Evolutionary conservation across 805 yeast species (phyloP).

Genomic region (Jamesozyma rosinii): DNA sequence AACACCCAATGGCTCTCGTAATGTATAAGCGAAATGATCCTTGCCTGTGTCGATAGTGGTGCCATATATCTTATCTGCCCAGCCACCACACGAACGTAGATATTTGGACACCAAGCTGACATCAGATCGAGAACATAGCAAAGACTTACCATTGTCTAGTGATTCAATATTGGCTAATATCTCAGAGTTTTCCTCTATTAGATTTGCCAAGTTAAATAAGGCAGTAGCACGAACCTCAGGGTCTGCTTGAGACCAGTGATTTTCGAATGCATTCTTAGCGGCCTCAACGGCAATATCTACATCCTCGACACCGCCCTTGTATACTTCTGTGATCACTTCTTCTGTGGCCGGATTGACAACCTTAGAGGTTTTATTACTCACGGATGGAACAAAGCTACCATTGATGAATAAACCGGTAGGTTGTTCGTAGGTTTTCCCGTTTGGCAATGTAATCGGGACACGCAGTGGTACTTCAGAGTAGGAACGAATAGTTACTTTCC

Average conservation of each 20-base stretch:
- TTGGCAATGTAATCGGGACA: slow-evolving; percentile 54
- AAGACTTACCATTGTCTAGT: slow-evolving; percentile 82
- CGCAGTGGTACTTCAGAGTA: slow-evolving; percentile 35
- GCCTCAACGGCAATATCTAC: slow-evolving; percentile 80
- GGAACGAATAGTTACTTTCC: slow-evolving; percentile 15
- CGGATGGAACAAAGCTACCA: slow-evolving; percentile 61
- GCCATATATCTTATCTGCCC: slow-evolving; percentile 82
- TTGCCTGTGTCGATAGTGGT: slow-evolving; percentile 64
- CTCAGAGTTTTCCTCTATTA: slow-evolving; percentile 64
- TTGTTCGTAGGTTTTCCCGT: slow-evolving; percentile 64
- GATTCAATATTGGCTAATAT: slow-evolving; percentile 73
- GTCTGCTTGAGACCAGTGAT: slow-evolving; percentile 65
- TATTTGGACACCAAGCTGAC: slow-evolving; percentile 59
- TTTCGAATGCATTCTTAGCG: slow-evolving; percentile 67
- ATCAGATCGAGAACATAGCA: slow-evolving; percentile 63
- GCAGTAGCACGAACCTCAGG: slow-evolving; percentile 59
- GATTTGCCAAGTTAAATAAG: slow-evolving; percentile 64
- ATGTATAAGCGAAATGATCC: slow-evolving; percentile 66
- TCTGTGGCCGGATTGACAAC: slow-evolving; percentile 68
- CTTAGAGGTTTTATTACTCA: slow-evolving; percentile 49
- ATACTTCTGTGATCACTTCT: slow-evolving; percentile 55
- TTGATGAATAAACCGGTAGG: slow-evolving; percentile 78
- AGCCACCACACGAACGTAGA: slow-evolving; percentile 81
- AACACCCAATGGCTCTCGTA: slow-evolving; percentile 87
- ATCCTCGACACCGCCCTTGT: slow-evolving; percentile 71